These are phyloP conservation scores for Knoxdaviesia proteae DNA, from an alignment of 2,329 filamentous ascomycete genomes.

Conservation along the genomic window DNA sequence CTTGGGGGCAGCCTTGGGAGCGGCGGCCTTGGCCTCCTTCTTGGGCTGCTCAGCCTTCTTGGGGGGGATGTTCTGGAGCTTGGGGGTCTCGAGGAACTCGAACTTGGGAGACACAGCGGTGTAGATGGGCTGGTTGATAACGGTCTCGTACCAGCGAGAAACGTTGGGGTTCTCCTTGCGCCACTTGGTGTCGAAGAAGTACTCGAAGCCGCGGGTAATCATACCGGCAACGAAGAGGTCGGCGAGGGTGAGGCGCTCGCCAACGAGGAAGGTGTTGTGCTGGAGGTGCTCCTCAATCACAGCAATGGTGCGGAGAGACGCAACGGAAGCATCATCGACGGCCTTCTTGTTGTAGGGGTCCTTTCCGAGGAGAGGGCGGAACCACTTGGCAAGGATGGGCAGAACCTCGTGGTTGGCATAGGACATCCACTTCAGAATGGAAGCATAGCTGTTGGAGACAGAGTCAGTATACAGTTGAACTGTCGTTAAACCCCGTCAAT, in stretches of 20 bases:
- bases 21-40: conserved; percentile 14
- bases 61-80: conserved; percentile 47
- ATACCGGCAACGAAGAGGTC: conserved; percentile 71
- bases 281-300: conserved; percentile 74
- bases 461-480: conserved; percentile 1
- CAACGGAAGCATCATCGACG: conserved; percentile 61
- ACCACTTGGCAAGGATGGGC: conserved; percentile 54
- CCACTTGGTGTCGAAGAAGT: conserved; percentile 83
- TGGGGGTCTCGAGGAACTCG: conserved; percentile 64
- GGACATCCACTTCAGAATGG: conserved; percentile 96
- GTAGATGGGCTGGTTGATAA: conserved; percentile 85
- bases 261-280: conserved; percentile 89
- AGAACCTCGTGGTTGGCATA: conserved; percentile 84
- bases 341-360: conserved; percentile 95
- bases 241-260: conserved; percentile 91
- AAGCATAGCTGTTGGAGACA: conserved; percentile 45
- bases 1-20: conserved; percentile 40
- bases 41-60: conserved; percentile 61
- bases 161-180: conserved; percentile 65
- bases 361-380: conserved; percentile 63
- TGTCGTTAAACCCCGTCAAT: background rate
- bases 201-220: conserved; percentile 74
- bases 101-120: conserved; percentile 56
- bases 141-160: conserved; percentile 85
- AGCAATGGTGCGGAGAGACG: conserved; percentile 42